These are phyloP conservation scores for Neofusicoccum parvum DNA, from an alignment of 2,329 filamentous ascomycete species.

Conservation along the genomic window DNA sequence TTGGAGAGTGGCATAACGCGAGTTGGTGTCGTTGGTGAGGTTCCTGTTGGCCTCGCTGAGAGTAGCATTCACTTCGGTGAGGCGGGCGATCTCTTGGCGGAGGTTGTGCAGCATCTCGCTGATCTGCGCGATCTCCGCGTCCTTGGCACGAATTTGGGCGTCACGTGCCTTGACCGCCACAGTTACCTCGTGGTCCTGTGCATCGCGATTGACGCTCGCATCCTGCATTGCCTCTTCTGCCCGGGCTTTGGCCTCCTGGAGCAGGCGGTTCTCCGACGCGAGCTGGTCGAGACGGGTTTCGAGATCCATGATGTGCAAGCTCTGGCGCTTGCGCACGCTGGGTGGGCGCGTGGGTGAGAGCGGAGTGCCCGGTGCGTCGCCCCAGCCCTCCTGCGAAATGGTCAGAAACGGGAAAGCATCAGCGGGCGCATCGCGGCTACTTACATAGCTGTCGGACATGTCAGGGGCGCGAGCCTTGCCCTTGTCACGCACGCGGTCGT, in stretches of 20 bases:
- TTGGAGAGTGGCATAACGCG: slow-evolving; percentile 69
- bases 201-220: slow-evolving; percentile 50
- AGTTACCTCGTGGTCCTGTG: slow-evolving; percentile 37
- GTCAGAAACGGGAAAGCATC: slow-evolving; percentile 21
- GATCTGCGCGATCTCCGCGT: slow-evolving; percentile 82
- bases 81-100: slow-evolving; percentile 76
- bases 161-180: slow-evolving; percentile 66
- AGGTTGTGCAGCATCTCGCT: slow-evolving; percentile 77
- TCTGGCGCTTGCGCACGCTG: slow-evolving; percentile 94
- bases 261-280: slow-evolving; percentile 77
- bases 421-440: slow-evolving; percentile 44
- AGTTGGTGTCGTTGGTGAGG: slow-evolving; percentile 73
- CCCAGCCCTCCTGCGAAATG: slow-evolving; percentile 78
- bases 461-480: slow-evolving; percentile 71
- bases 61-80: slow-evolving; percentile 81
- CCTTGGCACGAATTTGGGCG: slow-evolving; percentile 74
- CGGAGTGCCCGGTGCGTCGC: slow-evolving; percentile 86
- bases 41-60: slow-evolving; percentile 76
- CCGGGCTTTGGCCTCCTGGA: slow-evolving; percentile 71
- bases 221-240: slow-evolving; percentile 67
- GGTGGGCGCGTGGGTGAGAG: slow-evolving; percentile 91
- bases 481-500: slow-evolving; percentile 81
- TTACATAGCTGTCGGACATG: slow-evolving; percentile 94
- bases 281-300: slow-evolving; percentile 84
- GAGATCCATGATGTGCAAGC: slow-evolving; percentile 91